Conservation (phyloP, 805 yeast genomes). For the Pichia paraexigua region DNA sequence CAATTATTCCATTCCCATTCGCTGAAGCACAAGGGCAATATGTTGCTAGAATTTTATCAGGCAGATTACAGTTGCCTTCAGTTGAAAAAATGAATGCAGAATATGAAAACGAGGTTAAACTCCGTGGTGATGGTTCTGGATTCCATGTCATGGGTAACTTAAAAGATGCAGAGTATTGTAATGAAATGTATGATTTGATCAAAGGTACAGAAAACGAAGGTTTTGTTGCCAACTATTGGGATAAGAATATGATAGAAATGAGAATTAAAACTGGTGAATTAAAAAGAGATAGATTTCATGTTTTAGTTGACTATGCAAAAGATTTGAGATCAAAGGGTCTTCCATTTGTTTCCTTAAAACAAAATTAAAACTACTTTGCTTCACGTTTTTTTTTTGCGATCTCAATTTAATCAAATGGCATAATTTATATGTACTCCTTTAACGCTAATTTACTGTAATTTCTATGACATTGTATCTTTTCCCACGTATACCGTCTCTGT, state of each 20-base stretch:
- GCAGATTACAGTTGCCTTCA: conserved; percentile 35
- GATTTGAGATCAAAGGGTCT: conserved; percentile 18
- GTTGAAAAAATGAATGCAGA: conserved; percentile 28
- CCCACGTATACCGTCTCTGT: background rate
- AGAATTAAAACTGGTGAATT: conserved; percentile 21
- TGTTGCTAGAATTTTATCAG: conserved; percentile 34
- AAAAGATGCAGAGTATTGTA: conserved; percentile 52
- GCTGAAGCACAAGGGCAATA: conserved; percentile 42
- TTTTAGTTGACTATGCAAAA: conserved; percentile 23
- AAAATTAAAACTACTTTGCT: background rate
- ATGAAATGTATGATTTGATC: conserved; percentile 32
- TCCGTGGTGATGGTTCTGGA: conserved; percentile 38
- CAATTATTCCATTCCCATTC: conserved; percentile 43
- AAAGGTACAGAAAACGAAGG: conserved; percentile 30
- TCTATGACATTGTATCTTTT: no score
- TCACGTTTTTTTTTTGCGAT: background rate
- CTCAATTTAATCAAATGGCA: background rate
- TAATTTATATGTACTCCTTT: background rate
- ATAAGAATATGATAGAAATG: conserved; percentile 18
- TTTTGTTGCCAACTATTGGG: conserved; percentile 27
- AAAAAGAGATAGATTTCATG: conserved; percentile 23
- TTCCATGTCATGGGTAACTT: conserved; percentile 52
- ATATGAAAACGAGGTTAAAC: conserved; percentile 28
- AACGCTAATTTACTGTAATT: background rate
- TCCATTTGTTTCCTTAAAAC: conserved; percentile 16